Conservation (phyloP, 352 stramenopile genomes). For the Pythium aphanidermatum region DNA sequence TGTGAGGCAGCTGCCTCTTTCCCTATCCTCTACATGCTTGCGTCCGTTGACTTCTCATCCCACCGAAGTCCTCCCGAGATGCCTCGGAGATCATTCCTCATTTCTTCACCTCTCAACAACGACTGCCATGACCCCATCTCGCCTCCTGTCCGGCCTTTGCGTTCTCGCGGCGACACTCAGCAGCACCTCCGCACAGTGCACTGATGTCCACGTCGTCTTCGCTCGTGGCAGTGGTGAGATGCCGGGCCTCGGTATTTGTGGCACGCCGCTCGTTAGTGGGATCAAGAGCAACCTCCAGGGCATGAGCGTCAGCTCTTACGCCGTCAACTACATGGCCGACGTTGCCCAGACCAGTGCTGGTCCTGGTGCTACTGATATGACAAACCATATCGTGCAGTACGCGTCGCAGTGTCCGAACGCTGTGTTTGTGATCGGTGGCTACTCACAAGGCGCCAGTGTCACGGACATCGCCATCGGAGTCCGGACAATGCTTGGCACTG, state of each 20-base stretch:
- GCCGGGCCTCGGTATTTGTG: constrained; percentile 19
- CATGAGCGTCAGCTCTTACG: constrained; percentile 29
- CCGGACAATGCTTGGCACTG: not conserved
- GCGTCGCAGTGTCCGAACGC: constrained; percentile 26
- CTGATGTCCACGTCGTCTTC: no score
- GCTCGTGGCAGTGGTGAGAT: constrained; percentile 27
- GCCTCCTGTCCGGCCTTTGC: no score
- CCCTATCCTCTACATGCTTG: no score
- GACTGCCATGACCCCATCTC: no score
- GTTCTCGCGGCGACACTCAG: no score
- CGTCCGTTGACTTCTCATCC: no score
- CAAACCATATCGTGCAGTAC: constrained; percentile 23
- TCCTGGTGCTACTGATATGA: constrained; percentile 25
- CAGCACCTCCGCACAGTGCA: no score
- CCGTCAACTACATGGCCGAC: constrained; percentile 20
- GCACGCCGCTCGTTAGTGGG: constrained; percentile 17
- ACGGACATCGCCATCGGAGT: constrained; percentile 23
- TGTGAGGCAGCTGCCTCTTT: no score
- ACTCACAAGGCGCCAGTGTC: constrained; percentile 16
- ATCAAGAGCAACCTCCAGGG: constrained; percentile 18
- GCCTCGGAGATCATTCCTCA: no score
- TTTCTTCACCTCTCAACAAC: no score
- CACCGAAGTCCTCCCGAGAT: no score
- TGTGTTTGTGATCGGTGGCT: constrained; percentile 23
- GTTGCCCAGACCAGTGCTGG: constrained; percentile 18